Percentiles rank a stretch among this genome's conserved stretches.
These are phyloP conservation scores for Urtica urens DNA, from an alignment of 306 rosid genomes.

Conservation along the genomic window DNA sequence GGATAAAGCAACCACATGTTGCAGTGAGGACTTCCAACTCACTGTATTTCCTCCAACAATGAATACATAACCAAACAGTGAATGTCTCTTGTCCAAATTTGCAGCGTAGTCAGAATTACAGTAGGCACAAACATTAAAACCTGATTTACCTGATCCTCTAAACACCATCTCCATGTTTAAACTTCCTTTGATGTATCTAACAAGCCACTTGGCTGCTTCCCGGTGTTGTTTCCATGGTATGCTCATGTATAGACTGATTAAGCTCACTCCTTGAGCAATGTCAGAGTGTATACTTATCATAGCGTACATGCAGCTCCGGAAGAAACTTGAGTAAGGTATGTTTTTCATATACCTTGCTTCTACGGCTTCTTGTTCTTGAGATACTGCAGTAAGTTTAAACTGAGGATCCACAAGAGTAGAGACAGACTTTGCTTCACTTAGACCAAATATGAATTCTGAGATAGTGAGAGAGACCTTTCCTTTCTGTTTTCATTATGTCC, in stretches of 20 bases:
- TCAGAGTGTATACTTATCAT: neutral
- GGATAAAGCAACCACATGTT: neutral
- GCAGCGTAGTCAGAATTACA: neutral
- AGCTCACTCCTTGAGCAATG: neutral
- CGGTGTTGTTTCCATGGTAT: neutral
- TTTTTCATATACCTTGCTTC: neutral
- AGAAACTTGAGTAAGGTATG: neutral
- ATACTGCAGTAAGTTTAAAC: neutral
- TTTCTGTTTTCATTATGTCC: neutral
- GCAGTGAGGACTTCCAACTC: neutral
- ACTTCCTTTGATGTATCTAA: neutral
- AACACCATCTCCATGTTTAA: neutral
- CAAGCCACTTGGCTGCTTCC: neutral
- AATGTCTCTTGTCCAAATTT: neutral
- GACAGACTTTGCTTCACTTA: neutral
- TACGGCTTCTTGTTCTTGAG: neutral
- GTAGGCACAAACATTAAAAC: neutral
- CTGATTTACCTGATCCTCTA: neutral
- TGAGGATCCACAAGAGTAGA: neutral
- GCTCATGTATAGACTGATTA: neutral
- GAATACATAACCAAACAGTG: neutral
- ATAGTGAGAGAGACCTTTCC: neutral
- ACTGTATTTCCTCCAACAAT: neutral
- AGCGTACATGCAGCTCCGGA: neutral
- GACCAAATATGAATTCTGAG: neutral